Evolutionary conservation across 2,329 filamentous ascomycete genomes (phyloP), one percentile per base, ranked within the genome.

Genomic region (Claviceps humidiphila): DNA sequence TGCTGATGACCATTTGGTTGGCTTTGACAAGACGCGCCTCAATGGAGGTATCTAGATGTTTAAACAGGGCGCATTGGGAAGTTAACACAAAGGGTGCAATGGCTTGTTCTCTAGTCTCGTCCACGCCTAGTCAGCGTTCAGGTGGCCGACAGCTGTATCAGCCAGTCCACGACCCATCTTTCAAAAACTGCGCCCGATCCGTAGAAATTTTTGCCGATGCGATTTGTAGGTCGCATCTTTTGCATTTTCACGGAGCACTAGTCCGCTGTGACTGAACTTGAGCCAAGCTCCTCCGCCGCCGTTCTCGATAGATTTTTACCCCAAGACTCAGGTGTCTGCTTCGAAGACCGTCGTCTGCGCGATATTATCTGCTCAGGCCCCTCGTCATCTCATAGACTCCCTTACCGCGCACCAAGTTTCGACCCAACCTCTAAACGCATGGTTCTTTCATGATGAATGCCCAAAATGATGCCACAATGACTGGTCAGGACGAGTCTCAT

Each of bases 391-490:
- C 46, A 39, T n/a, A 11, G 6, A n/a, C 38, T 17, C 22, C 13
- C 11, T 43, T 26, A 49, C n/a, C 13, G 24, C 17, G 24, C 24
- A 30, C 38, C 38, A 49, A 17, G 6, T 44, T 30, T 16, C 41
- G 41, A 14, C 17, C 30, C 6, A n/a, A 20, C 20, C 22, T 24
- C 38, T 26, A 20, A 44, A 45, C n/a, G 22, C 17, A 16, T 52
- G 17, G 5, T 38, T 48, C 9, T 11, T 14, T 26, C 43, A 54
- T 8, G 43, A 68, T 68, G 66, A 51, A 58, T 52, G 60, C 63
- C 22, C 55, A 62, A 46, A 34, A 50, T 24, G 59, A 64, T 20
- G 50, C 52, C 50, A 53, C 55, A 38, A 60, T 64, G 58, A 53
- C 49, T 34, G 57, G 55, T 41, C 54, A 57, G 50, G 52, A 58